Evolutionary conservation across 176 grass and related monocot species (phyloP).

Genomic region (Aegilops sharonensis): DNA sequence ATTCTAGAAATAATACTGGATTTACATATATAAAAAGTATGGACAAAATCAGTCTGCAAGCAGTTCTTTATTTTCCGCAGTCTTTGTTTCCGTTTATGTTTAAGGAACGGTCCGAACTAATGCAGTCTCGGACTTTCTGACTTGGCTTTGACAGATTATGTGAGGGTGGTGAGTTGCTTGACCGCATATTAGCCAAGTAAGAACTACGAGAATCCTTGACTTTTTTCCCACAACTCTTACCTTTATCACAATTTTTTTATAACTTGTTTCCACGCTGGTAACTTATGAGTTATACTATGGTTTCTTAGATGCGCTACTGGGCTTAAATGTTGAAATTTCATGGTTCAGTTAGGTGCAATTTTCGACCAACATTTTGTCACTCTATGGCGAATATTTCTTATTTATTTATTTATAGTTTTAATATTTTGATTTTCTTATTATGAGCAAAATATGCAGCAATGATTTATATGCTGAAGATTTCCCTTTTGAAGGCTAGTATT

Average conservation of each 20-base stretch:
- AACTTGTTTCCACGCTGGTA: constrained; percentile 15
- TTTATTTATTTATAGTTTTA: not conserved
- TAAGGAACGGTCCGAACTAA: not conserved
- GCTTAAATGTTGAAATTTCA: not conserved
- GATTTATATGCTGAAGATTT: not conserved
- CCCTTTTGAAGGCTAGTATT: not conserved
- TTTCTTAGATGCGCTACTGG: not conserved
- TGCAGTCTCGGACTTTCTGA: constrained; percentile 11
- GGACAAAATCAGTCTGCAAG: not conserved
- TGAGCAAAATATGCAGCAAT: not conserved
- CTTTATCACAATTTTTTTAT: not conserved
- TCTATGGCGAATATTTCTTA: not conserved
- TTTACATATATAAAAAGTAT: not conserved
- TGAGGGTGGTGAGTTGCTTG: constrained; percentile 86
- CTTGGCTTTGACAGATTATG: constrained; percentile 60
- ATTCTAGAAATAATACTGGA: not conserved
- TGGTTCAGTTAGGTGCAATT: not conserved
- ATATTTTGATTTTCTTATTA: constrained; percentile 3
- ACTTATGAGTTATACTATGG: not conserved
- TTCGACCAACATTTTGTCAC: not conserved
- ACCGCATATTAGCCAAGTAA: constrained; percentile 88
- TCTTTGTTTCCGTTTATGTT: not conserved
- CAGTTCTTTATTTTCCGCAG: not conserved
- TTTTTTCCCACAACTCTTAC: not conserved
- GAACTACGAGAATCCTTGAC: constrained; percentile 20